Conservation (phyloP, 1,284 basidiomycete genomes). For the Malassezia equina region DNA sequence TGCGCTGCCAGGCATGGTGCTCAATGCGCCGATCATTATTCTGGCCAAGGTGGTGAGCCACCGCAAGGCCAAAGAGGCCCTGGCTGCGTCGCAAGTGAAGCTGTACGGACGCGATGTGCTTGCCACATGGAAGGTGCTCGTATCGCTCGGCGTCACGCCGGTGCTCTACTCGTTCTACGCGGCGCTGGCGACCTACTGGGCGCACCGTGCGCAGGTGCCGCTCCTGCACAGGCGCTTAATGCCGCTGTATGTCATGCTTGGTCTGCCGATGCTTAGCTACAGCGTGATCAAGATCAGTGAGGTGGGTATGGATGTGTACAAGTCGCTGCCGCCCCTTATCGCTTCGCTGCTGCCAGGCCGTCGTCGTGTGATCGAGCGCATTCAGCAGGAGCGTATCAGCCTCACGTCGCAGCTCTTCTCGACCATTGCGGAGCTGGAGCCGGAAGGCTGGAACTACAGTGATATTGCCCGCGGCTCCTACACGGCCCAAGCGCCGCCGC, state of each 20-base stretch:
- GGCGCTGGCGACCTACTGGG: constrained; percentile 62
- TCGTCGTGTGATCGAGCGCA: constrained; percentile 67
- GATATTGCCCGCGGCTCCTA: constrained; percentile 34
- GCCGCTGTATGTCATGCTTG: constrained; percentile 66
- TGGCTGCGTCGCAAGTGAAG: constrained; percentile 91
- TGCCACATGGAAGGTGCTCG: constrained; percentile 95
- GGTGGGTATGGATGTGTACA: constrained; percentile 94
- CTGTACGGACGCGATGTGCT: constrained; percentile 88
- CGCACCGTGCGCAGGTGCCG: constrained; percentile 53
- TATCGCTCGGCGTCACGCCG: constrained; percentile 81
- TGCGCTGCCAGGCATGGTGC: constrained; percentile 83
- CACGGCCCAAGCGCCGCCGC: constrained; percentile 25
- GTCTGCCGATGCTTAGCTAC: constrained; percentile 79
- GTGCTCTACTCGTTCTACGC: constrained; percentile 60
- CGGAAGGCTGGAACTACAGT: constrained; percentile 40
- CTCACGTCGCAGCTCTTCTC: constrained; percentile 78
- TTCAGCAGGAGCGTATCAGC: constrained; percentile 68
- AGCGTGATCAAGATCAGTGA: constrained; percentile 96
- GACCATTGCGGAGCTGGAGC: constrained; percentile 67
- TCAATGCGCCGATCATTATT: constrained; percentile 92
- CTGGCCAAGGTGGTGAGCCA: constrained; percentile 77
- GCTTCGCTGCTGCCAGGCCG: constrained; percentile 84
- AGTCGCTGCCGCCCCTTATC: constrained; percentile 87
- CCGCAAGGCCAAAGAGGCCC: constrained; percentile 89
- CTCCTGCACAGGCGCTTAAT: constrained; percentile 61